These are phyloP conservation scores for Colletotrichum sp. DNA, from an alignment of 2,329 filamentous ascomycete species.

Conservation along the genomic window DNA sequence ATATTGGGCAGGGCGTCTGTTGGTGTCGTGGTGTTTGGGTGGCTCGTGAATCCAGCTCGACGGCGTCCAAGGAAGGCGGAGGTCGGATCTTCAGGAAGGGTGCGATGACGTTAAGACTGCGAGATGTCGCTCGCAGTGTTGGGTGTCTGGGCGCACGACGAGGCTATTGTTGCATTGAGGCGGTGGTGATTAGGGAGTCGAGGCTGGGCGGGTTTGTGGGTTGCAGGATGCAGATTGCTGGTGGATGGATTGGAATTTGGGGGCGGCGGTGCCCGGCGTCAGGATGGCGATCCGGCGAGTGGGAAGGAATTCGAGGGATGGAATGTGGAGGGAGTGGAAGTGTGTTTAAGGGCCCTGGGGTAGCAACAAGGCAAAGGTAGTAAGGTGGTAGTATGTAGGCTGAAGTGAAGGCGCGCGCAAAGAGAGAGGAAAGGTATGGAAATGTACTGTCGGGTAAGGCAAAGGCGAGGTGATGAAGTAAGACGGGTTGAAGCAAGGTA, in stretches of 20 bases:
- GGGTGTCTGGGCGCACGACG: constrained; percentile 3
- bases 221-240: neutral
- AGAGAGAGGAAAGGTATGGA: neutral
- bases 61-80: neutral
- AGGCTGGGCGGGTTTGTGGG: neutral
- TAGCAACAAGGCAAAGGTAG: neutral
- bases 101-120: neutral
- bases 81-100: neutral
- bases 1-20: constrained; percentile 36
- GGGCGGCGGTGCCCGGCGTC: constrained; percentile 2
- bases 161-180: constrained; percentile 22
- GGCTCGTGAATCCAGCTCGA: constrained; percentile 21
- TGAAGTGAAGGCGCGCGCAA: constrained; percentile 16
- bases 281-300: neutral
- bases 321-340: constrained; percentile 9
- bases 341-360: neutral
- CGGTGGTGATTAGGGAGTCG: constrained; percentile 14
- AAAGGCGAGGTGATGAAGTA: neutral
- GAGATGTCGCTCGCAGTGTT: constrained; percentile 4
- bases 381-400: constrained; percentile 14
- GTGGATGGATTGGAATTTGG: neutral
- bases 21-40: neutral
- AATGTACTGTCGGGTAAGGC: neutral
- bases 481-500: neutral
- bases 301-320: constrained; percentile 8